Evolutionary conservation across 2,329 filamentous ascomycete genomes (phyloP).

Genomic region (Albophoma yamanashiensis): DNA sequence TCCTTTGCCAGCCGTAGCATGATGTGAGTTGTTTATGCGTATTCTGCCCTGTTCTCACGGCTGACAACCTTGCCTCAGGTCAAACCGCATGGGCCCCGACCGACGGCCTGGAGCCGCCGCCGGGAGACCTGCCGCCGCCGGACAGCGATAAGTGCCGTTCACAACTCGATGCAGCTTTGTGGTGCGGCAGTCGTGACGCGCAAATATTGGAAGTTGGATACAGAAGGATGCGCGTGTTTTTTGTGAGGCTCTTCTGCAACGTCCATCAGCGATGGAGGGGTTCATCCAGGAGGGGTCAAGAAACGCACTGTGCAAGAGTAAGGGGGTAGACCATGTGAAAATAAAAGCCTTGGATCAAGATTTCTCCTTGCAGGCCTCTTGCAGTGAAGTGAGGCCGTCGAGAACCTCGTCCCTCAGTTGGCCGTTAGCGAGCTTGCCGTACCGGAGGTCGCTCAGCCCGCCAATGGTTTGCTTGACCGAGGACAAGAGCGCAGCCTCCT

Average conservation of each 20-base stretch:
- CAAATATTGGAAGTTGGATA: neutral
- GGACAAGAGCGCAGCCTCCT: slow-evolving; percentile 48
- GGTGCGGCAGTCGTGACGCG: neutral
- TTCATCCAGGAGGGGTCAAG: neutral
- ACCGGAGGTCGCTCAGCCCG: slow-evolving; percentile 70
- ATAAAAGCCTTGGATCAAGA: slow-evolving; percentile 6
- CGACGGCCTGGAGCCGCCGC: slow-evolving; percentile 7
- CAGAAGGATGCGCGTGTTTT: neutral
- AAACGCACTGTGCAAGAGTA: neutral
- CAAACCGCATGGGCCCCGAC: slow-evolving; percentile 16
- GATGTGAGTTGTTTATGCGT: slow-evolving; percentile 46
- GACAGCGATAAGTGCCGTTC: neutral
- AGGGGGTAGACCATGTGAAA: neutral
- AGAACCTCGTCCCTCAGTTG: slow-evolving; percentile 56
- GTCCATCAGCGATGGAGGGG: neutral
- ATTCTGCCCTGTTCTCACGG: neutral
- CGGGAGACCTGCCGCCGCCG: slow-evolving; percentile 4
- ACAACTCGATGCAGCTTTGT: neutral
- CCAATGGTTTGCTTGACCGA: slow-evolving; percentile 57
- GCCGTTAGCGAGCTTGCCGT: slow-evolving; percentile 60
- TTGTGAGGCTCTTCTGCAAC: neutral
- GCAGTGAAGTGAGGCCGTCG: slow-evolving; percentile 45
- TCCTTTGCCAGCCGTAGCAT: slow-evolving; percentile 63
- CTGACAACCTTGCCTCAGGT: slow-evolving; percentile 17
- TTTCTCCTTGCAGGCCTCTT: slow-evolving; percentile 49